Conservation (phyloP, 768 basidiomycete species). For the Suillus brevipes region DNA sequence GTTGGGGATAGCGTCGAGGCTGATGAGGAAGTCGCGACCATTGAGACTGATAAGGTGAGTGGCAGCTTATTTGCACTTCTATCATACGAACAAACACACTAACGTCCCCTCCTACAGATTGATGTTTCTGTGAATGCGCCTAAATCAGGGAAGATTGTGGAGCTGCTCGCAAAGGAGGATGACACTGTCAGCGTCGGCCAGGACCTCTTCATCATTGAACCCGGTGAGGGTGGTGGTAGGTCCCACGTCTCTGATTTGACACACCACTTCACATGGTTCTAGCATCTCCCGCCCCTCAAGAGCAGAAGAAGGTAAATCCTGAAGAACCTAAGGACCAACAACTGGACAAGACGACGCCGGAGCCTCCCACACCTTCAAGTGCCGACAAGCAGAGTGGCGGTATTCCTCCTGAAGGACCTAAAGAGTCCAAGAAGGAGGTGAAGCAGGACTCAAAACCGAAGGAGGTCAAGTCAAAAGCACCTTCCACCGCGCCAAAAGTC, state of each 20-base stretch:
- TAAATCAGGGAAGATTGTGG: conserved; percentile 80
- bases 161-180: conserved; percentile 87
- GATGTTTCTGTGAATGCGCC: conserved; percentile 97
- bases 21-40: conserved; percentile 96
- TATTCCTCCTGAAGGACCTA: conserved; percentile 29
- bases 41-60: conserved; percentile 96
- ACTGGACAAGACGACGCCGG: conserved; percentile 44
- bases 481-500: conserved; percentile 33
- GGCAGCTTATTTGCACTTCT: neutral
- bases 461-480: conserved; percentile 26
- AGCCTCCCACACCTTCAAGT: conserved; percentile 44
- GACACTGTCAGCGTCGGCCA: conserved; percentile 94
- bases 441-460: conserved; percentile 38
- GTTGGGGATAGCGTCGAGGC: conserved; percentile 86
- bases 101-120: conserved; percentile 54
- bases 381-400: conserved; percentile 23
- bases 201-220: conserved; percentile 89
- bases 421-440: conserved; percentile 37
- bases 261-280: conserved; percentile 16
- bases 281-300: conserved; percentile 33
- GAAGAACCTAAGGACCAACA: conserved; percentile 50
- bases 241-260: conserved; percentile 3
- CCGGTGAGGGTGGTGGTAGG: conserved; percentile 65
- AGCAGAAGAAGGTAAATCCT: conserved; percentile 38
- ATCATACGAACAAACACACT: neutral